Percentiles rank a stretch among this genome's conserved stretches.
phyloP scores from a whole-genome alignment of 306 rosid species.

The Vicia sativa region DNA sequence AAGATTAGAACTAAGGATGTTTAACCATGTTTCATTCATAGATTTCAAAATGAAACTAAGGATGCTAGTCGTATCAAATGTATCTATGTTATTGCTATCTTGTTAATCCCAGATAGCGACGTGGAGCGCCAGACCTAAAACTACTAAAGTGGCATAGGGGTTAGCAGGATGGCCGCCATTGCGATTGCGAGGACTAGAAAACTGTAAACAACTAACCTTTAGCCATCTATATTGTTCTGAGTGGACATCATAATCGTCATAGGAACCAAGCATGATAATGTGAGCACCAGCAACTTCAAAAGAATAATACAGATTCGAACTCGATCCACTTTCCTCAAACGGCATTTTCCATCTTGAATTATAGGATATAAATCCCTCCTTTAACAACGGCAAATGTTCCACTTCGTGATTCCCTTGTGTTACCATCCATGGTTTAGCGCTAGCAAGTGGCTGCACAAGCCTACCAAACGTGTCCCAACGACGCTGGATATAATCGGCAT shows the following conservation, averaged over 20 bases:
- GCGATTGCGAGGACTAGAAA: neutral
- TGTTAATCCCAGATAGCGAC: neutral
- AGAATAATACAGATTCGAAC: conserved; percentile 90
- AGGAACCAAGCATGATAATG: conserved; percentile 88
- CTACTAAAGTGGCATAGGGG: neutral
- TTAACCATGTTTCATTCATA: neutral
- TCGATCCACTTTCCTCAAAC: conserved; percentile 80
- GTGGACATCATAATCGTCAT: conserved; percentile 68
- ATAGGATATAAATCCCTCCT: conserved; percentile 72
- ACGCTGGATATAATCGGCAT: conserved; percentile 80
- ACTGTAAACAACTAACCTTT: conserved; percentile 59
- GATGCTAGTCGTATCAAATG: no score
- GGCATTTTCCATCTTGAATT: conserved; percentile 98
- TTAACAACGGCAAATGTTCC: conserved; percentile 63
- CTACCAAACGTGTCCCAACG: conserved; percentile 89
- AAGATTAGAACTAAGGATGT: neutral
- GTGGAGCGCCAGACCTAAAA: neutral
- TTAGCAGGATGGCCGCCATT: neutral
- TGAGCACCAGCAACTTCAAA: conserved; percentile 83
- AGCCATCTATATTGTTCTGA: conserved; percentile 91
- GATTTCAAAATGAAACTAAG: neutral
- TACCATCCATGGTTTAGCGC: conserved; percentile 95
- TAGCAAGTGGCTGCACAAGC: conserved; percentile 93
- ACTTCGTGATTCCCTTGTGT: conserved; percentile 93
- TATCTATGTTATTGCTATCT: neutral